Percentiles rank a stretch among this genome's conserved stretches.
phyloP scores from a whole-genome alignment of 352 stramenopile species.

The Phytophthora melonis region DNA sequence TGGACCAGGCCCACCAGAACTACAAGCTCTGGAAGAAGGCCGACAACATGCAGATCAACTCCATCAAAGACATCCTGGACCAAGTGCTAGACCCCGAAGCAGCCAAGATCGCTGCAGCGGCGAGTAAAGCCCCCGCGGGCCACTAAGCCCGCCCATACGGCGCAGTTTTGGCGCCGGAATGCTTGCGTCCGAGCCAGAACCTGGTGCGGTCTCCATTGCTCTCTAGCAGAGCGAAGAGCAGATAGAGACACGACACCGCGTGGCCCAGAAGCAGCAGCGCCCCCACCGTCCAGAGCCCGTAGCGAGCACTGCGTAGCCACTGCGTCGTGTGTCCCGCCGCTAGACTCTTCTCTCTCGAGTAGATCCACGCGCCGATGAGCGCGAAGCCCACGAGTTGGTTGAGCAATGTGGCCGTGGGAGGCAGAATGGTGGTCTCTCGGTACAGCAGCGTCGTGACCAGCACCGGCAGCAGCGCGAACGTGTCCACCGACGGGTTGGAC shows the following conservation, averaged over 20 bases:
- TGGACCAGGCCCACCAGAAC: constrained; percentile 85
- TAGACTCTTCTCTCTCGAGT: constrained; percentile 49
- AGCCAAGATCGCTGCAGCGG: constrained; percentile 18
- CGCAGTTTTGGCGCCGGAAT: constrained; percentile 7
- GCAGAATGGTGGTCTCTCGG: constrained; percentile 24
- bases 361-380: constrained; percentile 67
- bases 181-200: constrained; percentile 73
- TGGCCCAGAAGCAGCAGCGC: constrained; percentile 64
- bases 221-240: constrained; percentile 76
- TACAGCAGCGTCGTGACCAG: constrained; percentile 15
- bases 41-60: constrained; percentile 84
- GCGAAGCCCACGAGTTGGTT: constrained; percentile 64
- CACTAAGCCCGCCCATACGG: constrained; percentile 35
- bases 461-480: constrained; percentile 50
- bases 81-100: constrained; percentile 70
- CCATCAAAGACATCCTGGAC: constrained; percentile 86
- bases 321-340: constrained; percentile 13
- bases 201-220: constrained; percentile 69
- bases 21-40: constrained; percentile 88
- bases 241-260: constrained; percentile 66
- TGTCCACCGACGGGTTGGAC: constrained; percentile 27
- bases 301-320: constrained; percentile 27
- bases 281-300: constrained; percentile 32
- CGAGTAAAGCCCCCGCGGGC: constrained; percentile 3
- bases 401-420: constrained; percentile 40